Conservation (phyloP, 2,329 filamentous ascomycete genomes). For the Colletotrichum nymphaeae region DNA sequence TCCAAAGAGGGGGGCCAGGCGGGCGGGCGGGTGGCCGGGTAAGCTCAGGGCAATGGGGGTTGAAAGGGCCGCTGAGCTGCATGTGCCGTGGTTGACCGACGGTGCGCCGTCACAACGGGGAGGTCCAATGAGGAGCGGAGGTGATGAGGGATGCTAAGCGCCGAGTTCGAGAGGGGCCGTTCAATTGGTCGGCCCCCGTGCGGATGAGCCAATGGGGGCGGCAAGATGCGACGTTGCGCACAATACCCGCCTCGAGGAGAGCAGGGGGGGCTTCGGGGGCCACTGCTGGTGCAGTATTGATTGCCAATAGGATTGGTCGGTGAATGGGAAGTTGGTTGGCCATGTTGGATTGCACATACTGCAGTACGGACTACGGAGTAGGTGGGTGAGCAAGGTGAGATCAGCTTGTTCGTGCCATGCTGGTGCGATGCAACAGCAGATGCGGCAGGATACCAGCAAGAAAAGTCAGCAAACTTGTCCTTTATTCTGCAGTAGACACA, state of each 20-base stretch:
- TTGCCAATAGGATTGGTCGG: background rate
- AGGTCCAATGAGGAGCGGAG: conserved; percentile 31
- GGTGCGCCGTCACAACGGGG: conserved; percentile 31
- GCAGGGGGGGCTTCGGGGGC: conserved; percentile 6
- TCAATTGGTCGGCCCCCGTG: conserved; percentile 24
- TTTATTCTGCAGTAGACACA: background rate
- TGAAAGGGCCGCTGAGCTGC: conserved; percentile 28
- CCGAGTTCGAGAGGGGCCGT: conserved; percentile 31
- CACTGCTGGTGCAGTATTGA: background rate
- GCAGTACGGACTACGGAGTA: background rate
- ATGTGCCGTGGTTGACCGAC: conserved; percentile 28
- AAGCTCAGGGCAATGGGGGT: conserved; percentile 27
- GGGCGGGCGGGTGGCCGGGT: conserved; percentile 17
- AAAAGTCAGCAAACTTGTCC: background rate
- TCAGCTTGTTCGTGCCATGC: conserved; percentile 29
- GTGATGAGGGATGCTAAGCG: conserved; percentile 33
- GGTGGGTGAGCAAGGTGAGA: conserved; percentile 1
- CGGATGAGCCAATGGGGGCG: conserved; percentile 19
- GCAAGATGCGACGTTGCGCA: conserved; percentile 27
- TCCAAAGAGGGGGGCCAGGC: background rate
- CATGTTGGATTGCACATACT: conserved; percentile 10
- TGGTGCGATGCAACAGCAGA: conserved; percentile 28
- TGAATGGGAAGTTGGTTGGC: background rate
- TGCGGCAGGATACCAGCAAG: background rate
- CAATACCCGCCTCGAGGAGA: conserved; percentile 32